Evolutionary conservation across 306 rosid species (phyloP).

Genomic region (Corylus avellana): DNA sequence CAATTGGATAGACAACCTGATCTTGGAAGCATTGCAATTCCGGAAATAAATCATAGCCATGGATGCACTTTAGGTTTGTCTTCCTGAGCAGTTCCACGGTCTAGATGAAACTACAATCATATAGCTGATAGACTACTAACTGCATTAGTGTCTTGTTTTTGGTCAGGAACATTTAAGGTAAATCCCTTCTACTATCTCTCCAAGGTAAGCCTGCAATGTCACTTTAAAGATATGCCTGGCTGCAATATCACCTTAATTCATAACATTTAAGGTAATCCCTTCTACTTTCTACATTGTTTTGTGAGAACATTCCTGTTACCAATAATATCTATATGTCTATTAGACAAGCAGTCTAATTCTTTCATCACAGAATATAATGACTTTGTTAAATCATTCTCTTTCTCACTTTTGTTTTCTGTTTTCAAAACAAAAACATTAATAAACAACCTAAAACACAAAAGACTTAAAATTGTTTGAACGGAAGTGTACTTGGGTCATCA

Average conservation of each 20-base stretch:
- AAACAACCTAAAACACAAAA: too few species aligned
- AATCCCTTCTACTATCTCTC: neutral
- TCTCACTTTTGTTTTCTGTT: too few species aligned
- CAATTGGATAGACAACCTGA: too few species aligned
- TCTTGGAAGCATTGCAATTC: too few species aligned
- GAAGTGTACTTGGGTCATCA: neutral
- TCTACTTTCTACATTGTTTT: neutral
- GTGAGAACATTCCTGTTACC: neutral
- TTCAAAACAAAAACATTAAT: too few species aligned
- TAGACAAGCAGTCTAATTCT: neutral
- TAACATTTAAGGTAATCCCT: neutral
- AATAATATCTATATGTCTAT: neutral
- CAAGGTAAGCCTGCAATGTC: neutral
- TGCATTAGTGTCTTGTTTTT: neutral
- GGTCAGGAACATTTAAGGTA: neutral
- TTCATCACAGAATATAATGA: neutral
- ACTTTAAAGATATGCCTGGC: neutral
- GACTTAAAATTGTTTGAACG: too few species aligned
- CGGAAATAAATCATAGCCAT: too few species aligned
- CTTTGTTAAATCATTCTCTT: too few species aligned
- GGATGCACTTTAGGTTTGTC: too few species aligned
- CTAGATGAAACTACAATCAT: neutral
- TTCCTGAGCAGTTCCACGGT: neutral
- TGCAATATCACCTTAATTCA: too few species aligned
- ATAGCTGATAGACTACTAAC: neutral